A percentile compares a stretch with the other conserved stretches of the same genome.
These are phyloP conservation scores for Arabis hirsuta DNA, from an alignment of 345 rosid species.

Conservation along the genomic window DNA sequence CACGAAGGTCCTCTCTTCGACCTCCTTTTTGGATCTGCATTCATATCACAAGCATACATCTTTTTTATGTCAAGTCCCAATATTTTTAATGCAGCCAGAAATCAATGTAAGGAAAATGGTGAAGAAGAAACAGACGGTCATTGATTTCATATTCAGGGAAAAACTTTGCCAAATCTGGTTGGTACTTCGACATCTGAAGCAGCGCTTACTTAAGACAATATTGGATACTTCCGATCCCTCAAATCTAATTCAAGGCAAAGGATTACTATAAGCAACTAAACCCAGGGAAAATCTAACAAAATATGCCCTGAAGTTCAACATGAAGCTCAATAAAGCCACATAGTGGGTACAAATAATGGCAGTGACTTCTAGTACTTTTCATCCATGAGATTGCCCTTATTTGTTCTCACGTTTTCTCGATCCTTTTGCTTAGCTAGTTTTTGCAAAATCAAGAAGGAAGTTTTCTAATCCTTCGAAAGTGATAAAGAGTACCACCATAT, in stretches of 20 bases:
- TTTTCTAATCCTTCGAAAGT: slow-evolving; percentile 9
- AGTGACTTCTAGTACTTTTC: slow-evolving; percentile 11
- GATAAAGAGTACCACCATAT: not conserved
- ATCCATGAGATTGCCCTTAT: slow-evolving; percentile 21
- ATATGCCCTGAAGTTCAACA: slow-evolving; percentile 28
- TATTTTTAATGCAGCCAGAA: slow-evolving; percentile 10
- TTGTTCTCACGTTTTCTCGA: slow-evolving; percentile 10
- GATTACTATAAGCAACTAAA: slow-evolving; percentile 22
- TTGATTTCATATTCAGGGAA: slow-evolving; percentile 9
- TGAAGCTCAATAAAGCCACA: slow-evolving; percentile 16
- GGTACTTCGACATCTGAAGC: slow-evolving; percentile 17
- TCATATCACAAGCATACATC: slow-evolving; percentile 31
- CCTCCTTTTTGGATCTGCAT: slow-evolving; percentile 82
- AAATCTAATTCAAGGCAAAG: slow-evolving; percentile 24
- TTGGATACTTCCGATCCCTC: slow-evolving; percentile 4
- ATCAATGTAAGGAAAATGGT: slow-evolving; percentile 24
- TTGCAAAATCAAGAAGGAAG: not conserved
- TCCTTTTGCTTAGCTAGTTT: slow-evolving; percentile 22
- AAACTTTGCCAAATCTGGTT: slow-evolving; percentile 20
- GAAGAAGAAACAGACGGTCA: slow-evolving; percentile 22
- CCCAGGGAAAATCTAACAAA: slow-evolving; percentile 20
- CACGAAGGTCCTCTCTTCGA: slow-evolving; percentile 94
- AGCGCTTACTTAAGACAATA: slow-evolving; percentile 1
- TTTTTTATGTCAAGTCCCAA: slow-evolving; percentile 22
- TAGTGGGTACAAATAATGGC: slow-evolving; percentile 32